phyloP scores from a whole-genome alignment of 225 moss, liverwort and hornwort species.

The Physcomitrellopsis africana region DNA sequence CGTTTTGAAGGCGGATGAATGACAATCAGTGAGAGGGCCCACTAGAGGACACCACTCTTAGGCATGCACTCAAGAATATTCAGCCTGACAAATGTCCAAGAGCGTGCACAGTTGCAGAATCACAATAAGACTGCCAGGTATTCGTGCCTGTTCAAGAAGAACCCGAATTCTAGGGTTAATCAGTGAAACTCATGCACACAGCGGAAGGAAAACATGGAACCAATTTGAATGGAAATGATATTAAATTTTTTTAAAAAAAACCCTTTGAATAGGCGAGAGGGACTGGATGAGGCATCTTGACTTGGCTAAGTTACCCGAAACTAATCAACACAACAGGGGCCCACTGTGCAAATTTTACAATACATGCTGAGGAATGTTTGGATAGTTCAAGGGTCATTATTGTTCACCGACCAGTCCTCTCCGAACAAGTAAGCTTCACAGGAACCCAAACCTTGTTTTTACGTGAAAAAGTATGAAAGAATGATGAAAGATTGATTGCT shows the following conservation, averaged over 20 bases:
- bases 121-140: neutral
- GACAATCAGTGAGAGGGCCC: constrained; percentile 33
- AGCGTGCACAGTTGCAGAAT: neutral
- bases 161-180: constrained; percentile 23
- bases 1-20: neutral
- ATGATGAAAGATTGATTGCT: neutral
- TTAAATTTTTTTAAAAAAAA: too few species aligned
- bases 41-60: constrained; percentile 23
- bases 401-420: constrained; percentile 11
- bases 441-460: too few species aligned
- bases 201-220: neutral
- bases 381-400: neutral
- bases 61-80: constrained; percentile 4
- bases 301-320: neutral
- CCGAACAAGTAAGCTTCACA: neutral
- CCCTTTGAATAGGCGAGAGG: neutral
- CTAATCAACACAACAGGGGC: neutral
- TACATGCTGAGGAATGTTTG: constrained; percentile 11
- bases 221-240: neutral
- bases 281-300: constrained; percentile 31
- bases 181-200: constrained; percentile 2
- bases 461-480: neutral
- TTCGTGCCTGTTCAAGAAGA: neutral
- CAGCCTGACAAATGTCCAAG: neutral
- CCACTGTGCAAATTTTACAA: neutral